These are phyloP conservation scores for Euclidium syriacum DNA, from an alignment of 345 rosid species.

Conservation along the genomic window DNA sequence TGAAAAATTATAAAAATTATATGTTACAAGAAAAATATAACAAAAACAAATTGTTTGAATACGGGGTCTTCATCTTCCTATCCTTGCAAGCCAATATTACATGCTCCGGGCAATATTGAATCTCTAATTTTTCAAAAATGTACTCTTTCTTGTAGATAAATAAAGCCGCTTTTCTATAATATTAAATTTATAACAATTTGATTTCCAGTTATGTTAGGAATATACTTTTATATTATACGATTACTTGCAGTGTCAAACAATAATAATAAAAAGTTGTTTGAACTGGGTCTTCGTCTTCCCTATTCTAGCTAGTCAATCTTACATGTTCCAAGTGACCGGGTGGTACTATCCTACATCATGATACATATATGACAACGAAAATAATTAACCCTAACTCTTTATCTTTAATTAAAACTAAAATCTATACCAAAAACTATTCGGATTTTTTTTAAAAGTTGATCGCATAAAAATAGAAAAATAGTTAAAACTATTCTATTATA, in stretches of 20 bases:
- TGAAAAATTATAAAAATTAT: too few relatives aligned
- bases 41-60: not conserved
- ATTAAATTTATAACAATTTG: not conserved
- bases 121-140: not conserved
- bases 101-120: not conserved
- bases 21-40: not conserved
- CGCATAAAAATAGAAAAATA: not conserved
- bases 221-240: not conserved
- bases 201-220: not conserved
- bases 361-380: not conserved
- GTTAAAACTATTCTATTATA: not conserved
- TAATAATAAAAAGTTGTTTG: not conserved
- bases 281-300: slow-evolving; percentile 22
- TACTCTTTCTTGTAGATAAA: not conserved
- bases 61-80: not conserved
- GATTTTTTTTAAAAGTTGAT: not conserved
- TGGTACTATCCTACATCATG: not conserved
- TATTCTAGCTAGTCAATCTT: slow-evolving; percentile 6
- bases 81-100: slow-evolving; percentile 3
- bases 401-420: not conserved
- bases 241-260: slow-evolving; percentile 19
- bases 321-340: slow-evolving; percentile 18
- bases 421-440: not conserved
- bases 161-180: not conserved
- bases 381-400: not conserved